A percentile compares a stretch with the other conserved stretches of the same genome.
phyloP scores from a whole-genome alignment of 2,329 filamentous ascomycete genomes.

The Colletotrichum sp. region DNA sequence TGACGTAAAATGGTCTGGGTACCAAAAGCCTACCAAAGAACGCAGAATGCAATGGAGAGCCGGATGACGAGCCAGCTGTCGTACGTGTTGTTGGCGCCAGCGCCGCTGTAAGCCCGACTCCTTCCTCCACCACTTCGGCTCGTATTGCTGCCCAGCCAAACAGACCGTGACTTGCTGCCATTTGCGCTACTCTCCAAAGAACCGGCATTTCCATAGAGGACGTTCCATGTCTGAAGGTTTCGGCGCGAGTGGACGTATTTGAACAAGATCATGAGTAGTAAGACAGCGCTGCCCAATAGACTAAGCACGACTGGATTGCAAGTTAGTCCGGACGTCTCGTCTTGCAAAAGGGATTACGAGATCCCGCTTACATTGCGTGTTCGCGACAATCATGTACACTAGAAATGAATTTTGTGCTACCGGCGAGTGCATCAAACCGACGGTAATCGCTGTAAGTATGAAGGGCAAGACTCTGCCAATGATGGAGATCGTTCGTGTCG shows the following conservation, averaged over 20 bases:
- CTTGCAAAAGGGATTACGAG: background rate
- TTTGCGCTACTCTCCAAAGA: background rate
- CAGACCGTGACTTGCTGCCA: constrained; percentile 3
- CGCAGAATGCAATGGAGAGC: constrained; percentile 47
- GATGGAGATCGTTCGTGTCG: constrained; percentile 5
- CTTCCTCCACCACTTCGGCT: background rate
- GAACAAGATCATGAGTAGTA: constrained; percentile 42
- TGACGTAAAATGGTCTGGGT: accelerated
- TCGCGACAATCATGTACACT: constrained; percentile 11
- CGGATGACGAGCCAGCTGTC: constrained; percentile 50
- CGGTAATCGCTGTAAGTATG: background rate
- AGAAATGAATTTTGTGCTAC: background rate
- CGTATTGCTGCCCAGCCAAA: background rate
- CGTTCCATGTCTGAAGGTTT: constrained; percentile 33
- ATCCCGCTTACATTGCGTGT: background rate
- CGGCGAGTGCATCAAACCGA: constrained; percentile 4
- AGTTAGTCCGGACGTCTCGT: background rate
- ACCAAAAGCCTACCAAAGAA: constrained; percentile 35
- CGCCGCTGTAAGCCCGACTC: constrained; percentile 15
- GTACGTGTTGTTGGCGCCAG: constrained; percentile 38
- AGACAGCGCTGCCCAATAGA: constrained; percentile 32
- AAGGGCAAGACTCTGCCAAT: constrained; percentile 2
- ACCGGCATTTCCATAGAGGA: constrained; percentile 30
- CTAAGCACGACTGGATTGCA: constrained; percentile 1
- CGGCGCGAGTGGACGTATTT: constrained; percentile 44